phyloP scores from a whole-genome alignment of 352 stramenopile genomes.

The Globisporangium nunn region DNA sequence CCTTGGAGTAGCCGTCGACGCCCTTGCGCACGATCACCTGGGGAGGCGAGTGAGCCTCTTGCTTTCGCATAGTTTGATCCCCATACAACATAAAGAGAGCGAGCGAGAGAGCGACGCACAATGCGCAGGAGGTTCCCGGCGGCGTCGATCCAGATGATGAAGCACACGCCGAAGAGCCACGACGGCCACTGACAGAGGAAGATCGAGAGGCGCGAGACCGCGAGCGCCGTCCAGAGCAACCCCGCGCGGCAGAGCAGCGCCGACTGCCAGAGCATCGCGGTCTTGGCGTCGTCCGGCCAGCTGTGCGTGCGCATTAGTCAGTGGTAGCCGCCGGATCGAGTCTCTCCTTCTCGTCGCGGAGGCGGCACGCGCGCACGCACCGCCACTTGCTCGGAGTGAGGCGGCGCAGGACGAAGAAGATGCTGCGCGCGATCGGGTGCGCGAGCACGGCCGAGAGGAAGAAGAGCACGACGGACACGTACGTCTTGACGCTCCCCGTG shows the following conservation, averaged over 20 bases:
- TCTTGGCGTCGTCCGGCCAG: slow-evolving; percentile 53
- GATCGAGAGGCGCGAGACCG: slow-evolving; percentile 48
- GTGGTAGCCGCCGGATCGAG: too few species aligned
- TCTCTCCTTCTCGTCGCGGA: not conserved
- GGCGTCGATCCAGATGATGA: slow-evolving; percentile 75
- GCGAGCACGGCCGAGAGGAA: slow-evolving; percentile 70
- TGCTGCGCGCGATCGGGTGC: slow-evolving; percentile 53
- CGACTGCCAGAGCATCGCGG: slow-evolving; percentile 74
- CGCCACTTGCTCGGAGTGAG: slow-evolving; percentile 47
- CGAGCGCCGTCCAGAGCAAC: slow-evolving; percentile 62
- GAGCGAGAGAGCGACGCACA: slow-evolving; percentile 13
- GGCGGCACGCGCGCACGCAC: slow-evolving; percentile 18
- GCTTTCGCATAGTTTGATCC: too few species aligned
- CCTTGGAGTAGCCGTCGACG: slow-evolving; percentile 48
- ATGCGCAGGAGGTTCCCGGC: slow-evolving; percentile 50
- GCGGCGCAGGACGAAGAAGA: slow-evolving; percentile 58
- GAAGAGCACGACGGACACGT: slow-evolving; percentile 69
- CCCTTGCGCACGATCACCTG: slow-evolving; percentile 57
- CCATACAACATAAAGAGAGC: not conserved
- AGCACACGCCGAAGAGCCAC: slow-evolving; percentile 63
- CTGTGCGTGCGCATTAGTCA: slow-evolving; percentile 12
- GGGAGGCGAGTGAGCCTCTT: too few species aligned
- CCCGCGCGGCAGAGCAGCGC: slow-evolving; percentile 52
- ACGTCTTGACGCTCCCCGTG: slow-evolving; percentile 40
- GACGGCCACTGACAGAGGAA: slow-evolving; percentile 58